Conservation (phyloP, 2,329 filamentous ascomycete genomes). For the Fusarium odoratissimum region DNA sequence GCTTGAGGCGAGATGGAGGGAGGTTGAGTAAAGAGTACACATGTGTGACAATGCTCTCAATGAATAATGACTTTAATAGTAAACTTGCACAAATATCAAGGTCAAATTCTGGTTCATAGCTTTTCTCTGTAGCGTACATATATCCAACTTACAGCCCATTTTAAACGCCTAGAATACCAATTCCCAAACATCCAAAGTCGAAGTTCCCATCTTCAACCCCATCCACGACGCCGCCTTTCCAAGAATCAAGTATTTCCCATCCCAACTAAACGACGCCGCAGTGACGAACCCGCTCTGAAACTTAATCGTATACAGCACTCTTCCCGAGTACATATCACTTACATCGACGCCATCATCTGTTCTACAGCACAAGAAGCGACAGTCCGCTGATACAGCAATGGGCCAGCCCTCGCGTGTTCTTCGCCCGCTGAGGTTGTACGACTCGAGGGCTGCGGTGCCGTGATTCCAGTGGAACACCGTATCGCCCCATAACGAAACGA, state of each 20-base stretch:
- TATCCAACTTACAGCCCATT: constrained; percentile 1
- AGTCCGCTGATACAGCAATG: constrained; percentile 51
- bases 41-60: neutral
- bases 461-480: constrained; percentile 51
- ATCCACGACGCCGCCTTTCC: constrained; percentile 45
- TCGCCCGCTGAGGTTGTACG: constrained; percentile 48
- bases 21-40: constrained; percentile 46
- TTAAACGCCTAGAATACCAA: constrained; percentile 41
- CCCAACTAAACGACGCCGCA: constrained; percentile 48
- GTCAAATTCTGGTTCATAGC: neutral
- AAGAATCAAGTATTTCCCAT: constrained; percentile 47
- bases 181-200: constrained; percentile 47
- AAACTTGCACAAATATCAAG: neutral
- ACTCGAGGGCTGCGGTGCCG: constrained; percentile 45
- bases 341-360: constrained; percentile 53
- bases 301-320: constrained; percentile 48
- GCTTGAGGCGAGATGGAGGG: constrained; percentile 51
- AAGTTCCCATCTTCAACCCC: constrained; percentile 38
- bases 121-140: neutral
- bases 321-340: constrained; percentile 49
- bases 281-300: constrained; percentile 48
- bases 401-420: constrained; percentile 51
- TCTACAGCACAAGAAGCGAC: constrained; percentile 50
- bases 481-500: constrained; percentile 51
- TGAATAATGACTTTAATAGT: accelerated